Conservation (phyloP, 2,329 filamentous ascomycete species). For the Fusarium sterilihyphosum region DNA sequence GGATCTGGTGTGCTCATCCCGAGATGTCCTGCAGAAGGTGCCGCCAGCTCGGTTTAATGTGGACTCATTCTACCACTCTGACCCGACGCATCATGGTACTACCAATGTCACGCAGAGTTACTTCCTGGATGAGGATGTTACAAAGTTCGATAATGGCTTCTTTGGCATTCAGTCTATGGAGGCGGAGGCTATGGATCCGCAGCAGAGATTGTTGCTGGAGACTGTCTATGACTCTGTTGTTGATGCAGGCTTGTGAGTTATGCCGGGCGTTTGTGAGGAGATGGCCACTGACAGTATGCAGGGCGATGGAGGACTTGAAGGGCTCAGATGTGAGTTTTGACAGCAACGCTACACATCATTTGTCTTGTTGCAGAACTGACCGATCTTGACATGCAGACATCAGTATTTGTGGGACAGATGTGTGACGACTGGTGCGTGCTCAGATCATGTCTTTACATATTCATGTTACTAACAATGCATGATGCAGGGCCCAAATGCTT, state of each 20-base stretch:
- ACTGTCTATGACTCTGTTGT: slow-evolving; percentile 15
- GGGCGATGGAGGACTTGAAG: not conserved
- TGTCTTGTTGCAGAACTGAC: not conserved
- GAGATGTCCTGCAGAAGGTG: not conserved
- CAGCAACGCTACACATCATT: not conserved
- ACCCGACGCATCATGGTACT: not conserved
- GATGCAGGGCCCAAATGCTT: slow-evolving; percentile 7
- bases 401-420: slow-evolving; percentile 9
- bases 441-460: not conserved
- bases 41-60: slow-evolving; percentile 4
- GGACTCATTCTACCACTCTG: not conserved
- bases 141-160: slow-evolving; percentile 16
- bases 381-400: not conserved
- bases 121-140: not conserved
- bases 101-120: slow-evolving; percentile 6
- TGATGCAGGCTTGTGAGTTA: not conserved
- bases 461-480: not conserved
- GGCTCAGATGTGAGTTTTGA: not conserved
- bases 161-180: slow-evolving; percentile 12
- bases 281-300: not conserved
- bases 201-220: slow-evolving; percentile 13
- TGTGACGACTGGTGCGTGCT: not conserved
- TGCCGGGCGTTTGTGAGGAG: accelerated
- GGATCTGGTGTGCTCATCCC: slow-evolving; percentile 2
- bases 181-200: slow-evolving; percentile 19